Conservation (phyloP, 2,329 filamentous ascomycete genomes). For the Aspergillus novofumigatus region DNA sequence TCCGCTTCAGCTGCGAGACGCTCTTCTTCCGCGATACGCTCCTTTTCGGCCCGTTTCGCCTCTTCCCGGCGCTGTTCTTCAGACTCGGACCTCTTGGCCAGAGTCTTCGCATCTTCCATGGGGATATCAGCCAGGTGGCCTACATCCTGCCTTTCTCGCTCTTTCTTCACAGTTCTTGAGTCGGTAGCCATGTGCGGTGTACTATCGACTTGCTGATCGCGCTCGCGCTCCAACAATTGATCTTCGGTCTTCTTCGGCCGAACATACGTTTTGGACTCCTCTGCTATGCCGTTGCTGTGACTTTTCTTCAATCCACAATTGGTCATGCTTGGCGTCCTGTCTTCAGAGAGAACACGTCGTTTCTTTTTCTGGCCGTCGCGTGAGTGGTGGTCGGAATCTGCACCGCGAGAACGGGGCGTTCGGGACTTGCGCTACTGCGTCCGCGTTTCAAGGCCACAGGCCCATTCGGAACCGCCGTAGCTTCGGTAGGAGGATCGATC, state of each 20-base stretch:
- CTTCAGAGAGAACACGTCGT: conserved; percentile 39
- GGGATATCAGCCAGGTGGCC: conserved; percentile 27
- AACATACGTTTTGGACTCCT: conserved; percentile 12
- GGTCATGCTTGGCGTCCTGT: conserved; percentile 26
- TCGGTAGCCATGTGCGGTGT: conserved; percentile 14
- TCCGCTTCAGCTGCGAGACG: conserved; percentile 27
- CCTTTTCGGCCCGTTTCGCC: conserved; percentile 27
- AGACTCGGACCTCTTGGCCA: conserved; percentile 19
- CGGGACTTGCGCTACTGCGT: conserved; percentile 40
- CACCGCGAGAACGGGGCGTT: conserved; percentile 32
- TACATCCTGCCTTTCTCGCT: conserved; percentile 25
- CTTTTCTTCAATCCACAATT: conserved; percentile 30
- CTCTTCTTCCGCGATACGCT: conserved; percentile 29
- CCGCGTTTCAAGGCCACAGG: conserved; percentile 35
- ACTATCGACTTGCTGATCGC: conserved; percentile 13
- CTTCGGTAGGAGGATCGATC: conserved; percentile 22
- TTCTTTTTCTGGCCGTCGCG: conserved; percentile 41
- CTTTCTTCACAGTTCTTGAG: conserved; percentile 27
- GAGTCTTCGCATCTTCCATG: conserved; percentile 23
- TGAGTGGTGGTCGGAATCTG: conserved; percentile 28
- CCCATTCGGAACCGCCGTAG: conserved; percentile 15
- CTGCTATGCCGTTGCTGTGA: conserved; percentile 15
- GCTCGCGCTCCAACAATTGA: conserved; percentile 15
- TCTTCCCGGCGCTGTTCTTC: conserved; percentile 24
- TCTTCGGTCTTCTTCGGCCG: conserved; percentile 15